These are phyloP conservation scores for Cerrena zonata DNA, from an alignment of 1,284 basidiomycete genomes.

Conservation along the genomic window DNA sequence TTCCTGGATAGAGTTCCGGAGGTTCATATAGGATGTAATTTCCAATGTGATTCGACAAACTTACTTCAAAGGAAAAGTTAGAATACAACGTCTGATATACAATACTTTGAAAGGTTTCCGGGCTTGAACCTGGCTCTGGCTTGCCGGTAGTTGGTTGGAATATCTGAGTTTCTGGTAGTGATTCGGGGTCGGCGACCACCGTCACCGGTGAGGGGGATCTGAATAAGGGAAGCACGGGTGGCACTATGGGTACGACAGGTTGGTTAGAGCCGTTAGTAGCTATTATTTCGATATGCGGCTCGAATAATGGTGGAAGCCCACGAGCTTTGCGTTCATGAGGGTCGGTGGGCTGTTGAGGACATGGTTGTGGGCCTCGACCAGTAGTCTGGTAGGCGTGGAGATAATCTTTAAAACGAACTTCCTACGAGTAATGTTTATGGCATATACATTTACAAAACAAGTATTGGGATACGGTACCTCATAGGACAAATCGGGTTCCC, in stretches of 20 bases:
- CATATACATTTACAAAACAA: neutral
- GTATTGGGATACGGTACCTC: constrained; percentile 17
- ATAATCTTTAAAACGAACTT: constrained; percentile 44
- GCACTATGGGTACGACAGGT: constrained; percentile 10
- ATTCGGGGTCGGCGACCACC: neutral
- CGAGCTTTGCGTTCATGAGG: constrained; percentile 32
- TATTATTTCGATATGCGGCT: constrained; percentile 26
- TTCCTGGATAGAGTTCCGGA: constrained; percentile 18
- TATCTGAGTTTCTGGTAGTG: constrained; percentile 32
- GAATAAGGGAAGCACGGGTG: neutral
- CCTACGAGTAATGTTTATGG: constrained; percentile 28
- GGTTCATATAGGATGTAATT: neutral
- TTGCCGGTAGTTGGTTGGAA: constrained; percentile 19
- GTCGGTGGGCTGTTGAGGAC: constrained; percentile 34
- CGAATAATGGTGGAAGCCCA: constrained; percentile 41
- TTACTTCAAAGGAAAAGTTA: constrained; percentile 38
- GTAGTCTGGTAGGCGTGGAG: constrained; percentile 38
- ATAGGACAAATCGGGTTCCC: constrained; percentile 22
- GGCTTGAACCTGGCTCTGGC: constrained; percentile 4
- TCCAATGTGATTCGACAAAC: constrained; percentile 12
- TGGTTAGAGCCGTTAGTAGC: constrained; percentile 8
- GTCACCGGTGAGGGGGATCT: constrained; percentile 5
- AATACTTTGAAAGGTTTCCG: constrained; percentile 26
- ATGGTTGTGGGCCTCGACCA: constrained; percentile 38
- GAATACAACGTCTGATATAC: constrained; percentile 30